Percentiles rank a stretch among this genome's conserved stretches.
Evolutionary conservation across 768 basidiomycete species (phyloP).

Genomic region (Boletales sp.): DNA sequence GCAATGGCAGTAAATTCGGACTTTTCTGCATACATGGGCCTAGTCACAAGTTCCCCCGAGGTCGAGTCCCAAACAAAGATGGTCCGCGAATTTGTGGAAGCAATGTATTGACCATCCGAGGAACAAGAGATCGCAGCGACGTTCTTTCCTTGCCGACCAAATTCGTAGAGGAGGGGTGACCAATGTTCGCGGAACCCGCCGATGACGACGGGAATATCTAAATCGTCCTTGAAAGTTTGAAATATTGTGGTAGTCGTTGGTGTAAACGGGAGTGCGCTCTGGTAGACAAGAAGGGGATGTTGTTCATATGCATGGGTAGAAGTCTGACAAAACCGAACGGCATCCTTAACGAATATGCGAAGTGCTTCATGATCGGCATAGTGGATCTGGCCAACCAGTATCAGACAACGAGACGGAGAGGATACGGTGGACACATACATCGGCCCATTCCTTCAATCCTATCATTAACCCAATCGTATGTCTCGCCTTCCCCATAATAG

Average conservation of each 20-base stretch:
- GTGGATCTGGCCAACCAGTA: constrained; percentile 8
- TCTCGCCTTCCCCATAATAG: constrained; percentile 28
- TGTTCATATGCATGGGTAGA: constrained; percentile 29
- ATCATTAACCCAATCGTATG: constrained; percentile 28
- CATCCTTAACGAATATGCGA: constrained; percentile 19
- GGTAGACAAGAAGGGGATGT: constrained; percentile 31
- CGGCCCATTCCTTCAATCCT: constrained; percentile 25
- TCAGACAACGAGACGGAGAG: background rate
- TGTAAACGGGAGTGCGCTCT: constrained; percentile 29
- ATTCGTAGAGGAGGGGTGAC: constrained; percentile 31
- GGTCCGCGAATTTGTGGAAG: constrained; percentile 19
- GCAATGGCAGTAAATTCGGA: constrained; percentile 14
- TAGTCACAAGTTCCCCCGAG: constrained; percentile 24
- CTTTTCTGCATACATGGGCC: constrained; percentile 11
- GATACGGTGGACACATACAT: constrained; percentile 10
- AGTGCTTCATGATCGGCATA: constrained; percentile 14
- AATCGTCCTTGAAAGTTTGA: constrained; percentile 25
- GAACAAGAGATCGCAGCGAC: constrained; percentile 24
- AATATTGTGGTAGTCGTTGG: constrained; percentile 25
- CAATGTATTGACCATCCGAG: constrained; percentile 25
- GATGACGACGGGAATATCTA: constrained; percentile 17
- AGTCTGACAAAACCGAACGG: constrained; percentile 31
- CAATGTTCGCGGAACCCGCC: constrained; percentile 30
- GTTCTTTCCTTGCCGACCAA: constrained; percentile 12
- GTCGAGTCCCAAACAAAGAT: constrained; percentile 26